Evolutionary conservation across 176 grass and related monocot species (phyloP).

Genomic region (Oryza glaberrima): DNA sequence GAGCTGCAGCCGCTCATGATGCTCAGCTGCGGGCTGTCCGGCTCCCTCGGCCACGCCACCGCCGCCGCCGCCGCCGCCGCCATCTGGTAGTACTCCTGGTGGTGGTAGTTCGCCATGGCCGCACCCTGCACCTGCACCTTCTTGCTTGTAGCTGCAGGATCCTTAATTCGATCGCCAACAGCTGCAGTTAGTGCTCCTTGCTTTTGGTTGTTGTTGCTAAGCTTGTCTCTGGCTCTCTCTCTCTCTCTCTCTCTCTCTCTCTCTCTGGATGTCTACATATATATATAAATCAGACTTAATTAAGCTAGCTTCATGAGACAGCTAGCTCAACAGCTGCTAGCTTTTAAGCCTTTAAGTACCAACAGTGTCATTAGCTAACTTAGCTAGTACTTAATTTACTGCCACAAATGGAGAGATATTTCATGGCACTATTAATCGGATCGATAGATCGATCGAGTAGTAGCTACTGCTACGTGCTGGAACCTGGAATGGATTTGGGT

Average conservation of each 20-base stretch:
- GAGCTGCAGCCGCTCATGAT: slow-evolving; percentile 61
- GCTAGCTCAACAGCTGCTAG: not conserved
- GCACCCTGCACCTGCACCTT: not conserved
- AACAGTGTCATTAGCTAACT: not conserved
- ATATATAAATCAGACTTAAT: not conserved
- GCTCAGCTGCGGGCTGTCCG: slow-evolving; percentile 60
- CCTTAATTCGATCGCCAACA: not conserved
- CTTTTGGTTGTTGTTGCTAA: not conserved
- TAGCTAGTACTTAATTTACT: not conserved
- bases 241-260: no score
- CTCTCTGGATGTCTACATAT: not conserved
- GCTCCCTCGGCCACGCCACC: slow-evolving; percentile 45
- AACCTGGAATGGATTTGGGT: not conserved
- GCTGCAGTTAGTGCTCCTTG: not conserved
- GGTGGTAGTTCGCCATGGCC: slow-evolving; percentile 49
- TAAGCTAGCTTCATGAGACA: not conserved
- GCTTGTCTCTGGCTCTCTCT: not conserved
- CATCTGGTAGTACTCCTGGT: slow-evolving; percentile 40
- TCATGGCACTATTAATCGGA: slow-evolving; percentile 24
- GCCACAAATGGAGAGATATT: not conserved
- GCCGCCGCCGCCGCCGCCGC: slow-evolving; percentile 13
- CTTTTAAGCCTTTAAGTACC: not conserved
- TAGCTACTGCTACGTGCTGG: not conserved
- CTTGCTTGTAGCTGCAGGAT: not conserved
- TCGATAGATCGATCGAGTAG: not conserved